Evolutionary conservation across 2,329 filamentous ascomycete genomes (phyloP), one percentile per base, ranked within the genome.

Genomic region (Botryosphaeria dothidea): DNA sequence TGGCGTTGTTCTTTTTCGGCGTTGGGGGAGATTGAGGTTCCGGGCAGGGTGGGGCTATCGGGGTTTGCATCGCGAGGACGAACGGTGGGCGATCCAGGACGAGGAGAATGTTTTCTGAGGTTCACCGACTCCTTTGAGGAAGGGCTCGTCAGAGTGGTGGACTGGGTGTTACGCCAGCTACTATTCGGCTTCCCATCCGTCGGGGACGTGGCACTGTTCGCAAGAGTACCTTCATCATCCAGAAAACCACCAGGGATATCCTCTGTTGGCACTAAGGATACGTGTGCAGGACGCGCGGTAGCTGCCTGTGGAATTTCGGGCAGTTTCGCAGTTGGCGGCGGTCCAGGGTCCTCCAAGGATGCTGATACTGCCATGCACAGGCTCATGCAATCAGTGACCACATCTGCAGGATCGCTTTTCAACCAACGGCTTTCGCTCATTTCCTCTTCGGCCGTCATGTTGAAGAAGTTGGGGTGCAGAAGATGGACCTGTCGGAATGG

Each of bases 381-480:
- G 61, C 85, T 86, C 81, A 92, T 89, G 69, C 92, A 95, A 69
- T 92, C 88, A 2, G 90, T 90, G 1, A 93, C 89, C 1, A 95
- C 88, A 74, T 94, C 92, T 0, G 91, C 87, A 7, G 91, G 88
- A 68, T 93, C 91, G 69, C 89, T 90, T 70, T 91, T 92, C 71
- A 92, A 86, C 90, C 90, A 95, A 60, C 91, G 87, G 46, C 89
- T 88, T 71, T 95, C 91, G 0, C 84, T 88, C 73, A 93, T 86
- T 74, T 95, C 92, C 2, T 92, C 90, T 67, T 95, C 92, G 54
- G 92, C 84, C 0, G 91, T 94, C 49, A 91, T 83, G 41, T 85
- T 89, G 73, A 92, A 93, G 75, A 95, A 94, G 75, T 93, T 93
- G n/a, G 91, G 89, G 73, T 95, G 92, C 17, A 95, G 79, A 5